These are phyloP conservation scores for Fusarium subtropicale DNA, from an alignment of 2,329 filamentous ascomycete species.

Conservation along the genomic window DNA sequence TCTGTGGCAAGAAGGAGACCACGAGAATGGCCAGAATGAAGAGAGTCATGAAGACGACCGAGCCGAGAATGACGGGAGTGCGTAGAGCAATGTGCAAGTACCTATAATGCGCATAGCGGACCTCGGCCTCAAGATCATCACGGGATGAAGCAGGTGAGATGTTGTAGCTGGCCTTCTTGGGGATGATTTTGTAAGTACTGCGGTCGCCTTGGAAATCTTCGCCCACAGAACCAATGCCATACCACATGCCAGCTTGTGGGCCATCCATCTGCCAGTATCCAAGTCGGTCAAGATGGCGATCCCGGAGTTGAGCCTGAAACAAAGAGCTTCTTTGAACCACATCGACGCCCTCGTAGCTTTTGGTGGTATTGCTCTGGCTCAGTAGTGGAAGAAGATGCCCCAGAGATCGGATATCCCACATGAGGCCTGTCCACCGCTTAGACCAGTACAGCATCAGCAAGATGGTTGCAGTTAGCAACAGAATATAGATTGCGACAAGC, in stretches of 20 bases:
- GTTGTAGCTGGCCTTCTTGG: slow-evolving; percentile 49
- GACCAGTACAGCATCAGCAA: slow-evolving; percentile 73
- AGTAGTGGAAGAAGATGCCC: slow-evolving; percentile 84
- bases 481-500: slow-evolving; percentile 77
- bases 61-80: slow-evolving; percentile 72
- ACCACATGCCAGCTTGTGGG: slow-evolving; percentile 75
- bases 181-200: slow-evolving; percentile 43
- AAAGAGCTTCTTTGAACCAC: slow-evolving; percentile 62
- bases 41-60: slow-evolving; percentile 68
- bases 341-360: slow-evolving; percentile 77
- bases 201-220: slow-evolving; percentile 44
- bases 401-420: slow-evolving; percentile 86
- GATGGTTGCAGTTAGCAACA: slow-evolving; percentile 68
- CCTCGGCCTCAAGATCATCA: slow-evolving; percentile 45
- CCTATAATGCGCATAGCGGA: slow-evolving; percentile 58
- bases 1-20: slow-evolving; percentile 80
- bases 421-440: slow-evolving; percentile 75
- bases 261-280: slow-evolving; percentile 85
- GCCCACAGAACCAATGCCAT: slow-evolving; percentile 73
- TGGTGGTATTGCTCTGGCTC: slow-evolving; percentile 81
- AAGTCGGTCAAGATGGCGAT: slow-evolving; percentile 75
- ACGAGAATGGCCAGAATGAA: slow-evolving; percentile 78
- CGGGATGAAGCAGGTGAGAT: slow-evolving; percentile 49
- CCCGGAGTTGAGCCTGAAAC: slow-evolving; percentile 65
- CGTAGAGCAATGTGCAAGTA: slow-evolving; percentile 84